Conservation (phyloP, 495 filamentous ascomycete genomes). For the Neurospora tetrasperma region DNA sequence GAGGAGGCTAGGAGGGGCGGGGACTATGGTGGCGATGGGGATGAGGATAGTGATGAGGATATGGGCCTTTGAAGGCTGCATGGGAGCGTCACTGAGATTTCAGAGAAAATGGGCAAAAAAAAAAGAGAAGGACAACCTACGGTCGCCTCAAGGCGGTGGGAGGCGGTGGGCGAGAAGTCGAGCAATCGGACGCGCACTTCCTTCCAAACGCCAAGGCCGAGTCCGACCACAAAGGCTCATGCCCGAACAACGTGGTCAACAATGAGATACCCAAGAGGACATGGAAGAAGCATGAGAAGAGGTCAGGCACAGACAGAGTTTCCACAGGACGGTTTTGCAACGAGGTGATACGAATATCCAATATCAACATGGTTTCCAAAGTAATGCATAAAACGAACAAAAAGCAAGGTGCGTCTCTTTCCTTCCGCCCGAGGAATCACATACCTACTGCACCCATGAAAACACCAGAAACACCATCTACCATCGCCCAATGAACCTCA, state of each 20-base stretch:
- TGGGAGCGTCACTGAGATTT: background rate
- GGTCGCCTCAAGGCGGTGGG: background rate
- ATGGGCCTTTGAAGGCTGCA: slow-evolving; percentile 29
- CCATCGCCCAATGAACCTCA: background rate
- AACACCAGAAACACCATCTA: background rate
- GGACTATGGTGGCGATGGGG: slow-evolving; percentile 31
- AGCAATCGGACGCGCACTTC: background rate
- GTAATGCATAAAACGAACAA: background rate
- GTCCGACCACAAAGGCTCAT: background rate
- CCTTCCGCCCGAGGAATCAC: background rate
- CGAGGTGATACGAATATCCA: background rate
- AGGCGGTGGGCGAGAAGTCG: background rate
- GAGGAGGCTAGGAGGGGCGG: slow-evolving; percentile 30
- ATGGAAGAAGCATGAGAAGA: background rate
- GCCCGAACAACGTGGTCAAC: background rate
- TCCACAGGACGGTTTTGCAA: background rate
- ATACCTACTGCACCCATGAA: background rate
- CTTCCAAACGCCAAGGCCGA: background rate
- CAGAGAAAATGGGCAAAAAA: no score
- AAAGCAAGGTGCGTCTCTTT: background rate
- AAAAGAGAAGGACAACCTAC: background rate
- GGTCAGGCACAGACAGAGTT: background rate
- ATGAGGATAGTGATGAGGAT: slow-evolving; percentile 39
- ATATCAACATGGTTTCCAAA: background rate
- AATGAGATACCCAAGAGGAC: background rate